These are phyloP conservation scores for Starmerella bombi DNA, from an alignment of 805 yeast genomes.

Conservation along the genomic window DNA sequence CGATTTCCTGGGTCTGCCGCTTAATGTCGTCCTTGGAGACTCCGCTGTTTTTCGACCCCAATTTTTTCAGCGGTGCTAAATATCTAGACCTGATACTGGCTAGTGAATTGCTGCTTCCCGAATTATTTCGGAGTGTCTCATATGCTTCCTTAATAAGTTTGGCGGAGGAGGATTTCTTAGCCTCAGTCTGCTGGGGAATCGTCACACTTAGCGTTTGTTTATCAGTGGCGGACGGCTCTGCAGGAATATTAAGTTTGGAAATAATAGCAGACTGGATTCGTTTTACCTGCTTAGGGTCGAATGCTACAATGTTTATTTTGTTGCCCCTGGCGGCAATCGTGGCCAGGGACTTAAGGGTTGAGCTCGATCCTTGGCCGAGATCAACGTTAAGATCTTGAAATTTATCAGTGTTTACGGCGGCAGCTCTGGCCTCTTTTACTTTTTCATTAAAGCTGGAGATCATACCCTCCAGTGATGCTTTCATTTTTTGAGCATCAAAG, in stretches of 20 bases:
- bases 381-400: slow-evolving; percentile 48
- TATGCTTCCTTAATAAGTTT: slow-evolving; percentile 52
- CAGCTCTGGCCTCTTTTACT: slow-evolving; percentile 52
- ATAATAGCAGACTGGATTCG: slow-evolving; percentile 57
- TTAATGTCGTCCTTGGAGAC: slow-evolving; percentile 31
- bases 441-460: slow-evolving; percentile 36
- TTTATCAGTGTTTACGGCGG: slow-evolving; percentile 51
- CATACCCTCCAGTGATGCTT: slow-evolving; percentile 10
- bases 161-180: slow-evolving; percentile 40
- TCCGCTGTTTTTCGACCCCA: slow-evolving; percentile 31
- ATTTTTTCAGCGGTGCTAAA: slow-evolving; percentile 41
- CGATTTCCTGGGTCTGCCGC: slow-evolving; percentile 47
- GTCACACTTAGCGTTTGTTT: slow-evolving; percentile 61
- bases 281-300: slow-evolving; percentile 65
- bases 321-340: slow-evolving; percentile 27
- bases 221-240: slow-evolving; percentile 61
- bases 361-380: slow-evolving; percentile 34
- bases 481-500: slow-evolving; percentile 9
- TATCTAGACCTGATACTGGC: slow-evolving; percentile 46
- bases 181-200: slow-evolving; percentile 63
- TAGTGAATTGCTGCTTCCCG: slow-evolving; percentile 36
- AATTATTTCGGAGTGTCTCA: slow-evolving; percentile 48
- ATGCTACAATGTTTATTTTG: slow-evolving; percentile 53
- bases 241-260: slow-evolving; percentile 59
- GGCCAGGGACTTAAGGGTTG: slow-evolving; percentile 35